A percentile compares a stretch with the other conserved stretches of the same genome.
Evolutionary conservation across 306 rosid species (phyloP).

Genomic region (Phaseolus lunatus): DNA sequence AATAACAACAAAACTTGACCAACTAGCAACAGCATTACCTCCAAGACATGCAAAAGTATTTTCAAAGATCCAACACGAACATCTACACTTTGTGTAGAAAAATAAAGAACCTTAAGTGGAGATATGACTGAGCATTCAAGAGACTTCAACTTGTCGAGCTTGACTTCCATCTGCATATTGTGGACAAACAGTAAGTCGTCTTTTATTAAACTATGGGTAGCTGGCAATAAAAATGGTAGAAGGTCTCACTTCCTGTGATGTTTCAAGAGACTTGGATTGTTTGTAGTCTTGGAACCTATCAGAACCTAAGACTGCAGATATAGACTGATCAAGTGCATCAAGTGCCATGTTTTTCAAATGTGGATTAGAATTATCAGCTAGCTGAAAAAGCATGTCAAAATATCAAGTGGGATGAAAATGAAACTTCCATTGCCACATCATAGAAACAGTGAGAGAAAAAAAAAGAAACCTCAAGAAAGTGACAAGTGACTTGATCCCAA

Average conservation of each 20-base stretch:
- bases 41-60: slow-evolving; percentile 95
- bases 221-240: slow-evolving; percentile 39
- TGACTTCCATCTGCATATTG: slow-evolving; percentile 63
- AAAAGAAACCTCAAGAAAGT: slow-evolving; percentile 83
- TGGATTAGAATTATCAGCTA: slow-evolving; percentile 83
- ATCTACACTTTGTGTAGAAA: slow-evolving; percentile 79
- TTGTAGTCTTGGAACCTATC: slow-evolving; percentile 66
- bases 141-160: slow-evolving; percentile 59
- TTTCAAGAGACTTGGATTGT: slow-evolving; percentile 53
- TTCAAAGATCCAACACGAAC: slow-evolving; percentile 84
- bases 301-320: slow-evolving; percentile 93
- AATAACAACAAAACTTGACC: slow-evolving; percentile 37
- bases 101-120: slow-evolving; percentile 81
- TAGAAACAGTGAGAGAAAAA: slow-evolving; percentile 37
- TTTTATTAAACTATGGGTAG: slow-evolving; percentile 38
- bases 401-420: slow-evolving; percentile 44
- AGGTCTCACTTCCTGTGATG: slow-evolving; percentile 68
- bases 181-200: slow-evolving; percentile 40
- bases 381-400: slow-evolving; percentile 63
- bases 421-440: slow-evolving; percentile 33
- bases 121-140: slow-evolving; percentile 91
- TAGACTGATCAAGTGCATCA: slow-evolving; percentile 90
- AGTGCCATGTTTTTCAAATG: slow-evolving; percentile 89
- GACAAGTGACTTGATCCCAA: slow-evolving; percentile 92
- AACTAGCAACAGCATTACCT: slow-evolving; percentile 63